phyloP scores from a whole-genome alignment of 495 filamentous ascomycete species.

The Xylaria scruposa region DNA sequence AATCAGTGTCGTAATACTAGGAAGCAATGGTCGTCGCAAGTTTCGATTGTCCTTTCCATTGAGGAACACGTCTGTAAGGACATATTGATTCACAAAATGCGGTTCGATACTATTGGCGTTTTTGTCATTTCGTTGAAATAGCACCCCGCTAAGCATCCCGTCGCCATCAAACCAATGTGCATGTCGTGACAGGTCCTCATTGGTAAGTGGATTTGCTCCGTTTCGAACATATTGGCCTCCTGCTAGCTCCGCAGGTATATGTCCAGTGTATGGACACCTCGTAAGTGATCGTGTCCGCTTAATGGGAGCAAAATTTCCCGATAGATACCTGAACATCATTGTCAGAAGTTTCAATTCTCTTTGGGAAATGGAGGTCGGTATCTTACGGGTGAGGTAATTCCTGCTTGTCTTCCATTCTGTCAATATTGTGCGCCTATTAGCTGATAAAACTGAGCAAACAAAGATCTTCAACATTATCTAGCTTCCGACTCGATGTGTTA shows the following conservation, averaged over 20 bases:
- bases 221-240: conserved; percentile 74
- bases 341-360: background rate
- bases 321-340: conserved; percentile 49
- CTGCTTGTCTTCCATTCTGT: conserved; percentile 14
- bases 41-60: conserved; percentile 52
- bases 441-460: background rate
- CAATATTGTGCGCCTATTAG: background rate
- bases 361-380: background rate
- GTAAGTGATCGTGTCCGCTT: conserved; percentile 54
- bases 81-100: conserved; percentile 68
- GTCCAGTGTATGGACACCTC: conserved; percentile 58
- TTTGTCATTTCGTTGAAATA: conserved; percentile 51
- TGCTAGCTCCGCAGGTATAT: conserved; percentile 63
- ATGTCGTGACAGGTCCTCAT: conserved; percentile 60
- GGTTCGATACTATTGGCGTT: conserved; percentile 49
- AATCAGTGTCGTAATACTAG: conserved; percentile 67
- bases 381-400: conserved; percentile 24
- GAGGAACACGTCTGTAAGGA: conserved; percentile 67
- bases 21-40: conserved; percentile 59
- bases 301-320: conserved; percentile 71
- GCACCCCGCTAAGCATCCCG: conserved; percentile 71
- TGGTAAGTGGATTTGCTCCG: conserved; percentile 69
- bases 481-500: background rate
- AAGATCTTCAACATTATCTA: background rate
- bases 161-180: conserved; percentile 77